These are phyloP conservation scores for Scheffersomyces quercinus DNA, from an alignment of 1,139 yeast species.

Conservation along the genomic window DNA sequence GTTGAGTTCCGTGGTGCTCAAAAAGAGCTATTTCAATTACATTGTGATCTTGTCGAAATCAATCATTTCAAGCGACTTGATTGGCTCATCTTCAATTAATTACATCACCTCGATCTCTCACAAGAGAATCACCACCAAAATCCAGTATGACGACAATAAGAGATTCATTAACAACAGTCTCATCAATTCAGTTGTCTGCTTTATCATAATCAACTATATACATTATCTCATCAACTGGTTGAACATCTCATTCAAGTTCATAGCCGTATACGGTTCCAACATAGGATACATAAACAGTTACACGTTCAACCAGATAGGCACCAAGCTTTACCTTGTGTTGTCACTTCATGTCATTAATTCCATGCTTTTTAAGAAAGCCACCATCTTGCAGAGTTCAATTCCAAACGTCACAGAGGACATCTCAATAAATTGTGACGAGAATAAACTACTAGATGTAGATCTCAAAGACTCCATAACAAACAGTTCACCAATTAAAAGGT, in stretches of 20 bases:
- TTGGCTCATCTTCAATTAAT: slow-evolving; percentile 38
- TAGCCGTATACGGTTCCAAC: slow-evolving; percentile 11
- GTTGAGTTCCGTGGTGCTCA: slow-evolving; percentile 33
- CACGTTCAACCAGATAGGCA: slow-evolving; percentile 19
- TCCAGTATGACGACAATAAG: slow-evolving; percentile 17
- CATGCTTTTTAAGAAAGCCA: slow-evolving; percentile 23
- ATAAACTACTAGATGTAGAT: slow-evolving; percentile 13
- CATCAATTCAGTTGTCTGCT: slow-evolving; percentile 30
- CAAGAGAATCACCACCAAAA: slow-evolving; percentile 10
- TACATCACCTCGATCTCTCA: slow-evolving; percentile 17
- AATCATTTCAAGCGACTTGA: slow-evolving; percentile 49
- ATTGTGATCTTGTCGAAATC: slow-evolving; percentile 49
- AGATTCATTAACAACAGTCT: slow-evolving; percentile 19
- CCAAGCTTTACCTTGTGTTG: slow-evolving; percentile 37
- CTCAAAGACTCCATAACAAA: slow-evolving; percentile 7
- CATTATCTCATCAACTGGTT: slow-evolving; percentile 24
- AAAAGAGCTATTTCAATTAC: slow-evolving; percentile 34
- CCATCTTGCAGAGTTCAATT: slow-evolving; percentile 12
- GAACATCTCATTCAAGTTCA: slow-evolving; percentile 10
- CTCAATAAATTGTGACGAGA: slow-evolving; percentile 16
- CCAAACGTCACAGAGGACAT: slow-evolving; percentile 12
- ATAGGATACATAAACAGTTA: slow-evolving; percentile 12
- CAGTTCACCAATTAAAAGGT: slow-evolving; percentile 3
- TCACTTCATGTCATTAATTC: slow-evolving; percentile 45
- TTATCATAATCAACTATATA: slow-evolving; percentile 29